Base-by-base conservation (phyloP, 2,329 filamentous ascomycete genomes). In the Pseudogymnoascus sp. region DNA sequence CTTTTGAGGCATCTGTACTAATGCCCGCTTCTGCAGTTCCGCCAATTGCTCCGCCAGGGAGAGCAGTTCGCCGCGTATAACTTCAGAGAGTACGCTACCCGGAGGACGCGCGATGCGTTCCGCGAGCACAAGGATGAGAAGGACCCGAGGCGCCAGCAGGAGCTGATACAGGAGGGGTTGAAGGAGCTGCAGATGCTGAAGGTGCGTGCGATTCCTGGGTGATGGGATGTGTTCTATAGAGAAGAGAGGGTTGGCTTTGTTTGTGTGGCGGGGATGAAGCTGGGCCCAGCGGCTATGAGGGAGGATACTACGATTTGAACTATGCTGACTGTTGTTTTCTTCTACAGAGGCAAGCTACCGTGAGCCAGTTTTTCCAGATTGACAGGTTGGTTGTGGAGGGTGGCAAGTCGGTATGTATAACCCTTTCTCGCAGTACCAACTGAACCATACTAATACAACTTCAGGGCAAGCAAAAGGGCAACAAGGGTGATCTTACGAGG, bases 1-100 rank as follows among this genome's bases (percentile, higher is more conserved):
- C 13, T 7, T 48, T 41, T 55, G 25, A 55, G 25, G 29, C 29
- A 55, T 0, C 25, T 12, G 13, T 55, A 36, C 31, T 39, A 61
- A 29, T 31, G 5, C 10, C 12, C 12, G 2, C 9, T 31, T 1
- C 7, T 21, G 13, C 31, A 96, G 92, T 97, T 96, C 78, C 92
- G 94, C 68, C 93, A 93, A 72, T 81, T 99, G 70, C 81, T 97
- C 71, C 89, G 92, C 69, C 89, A 94, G 75, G 87, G 91, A 65
- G 82, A 83, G 65, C 90, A 96, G 72, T 97, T 99, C 76, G 85
- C 91, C 65, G 86, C 89, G 69, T 99, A 97, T 81, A 99, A 97
- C 79, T 99, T 97, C 82, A 86, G 94, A 78, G 93, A 97, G 75
- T 99, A 99, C 77, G 92, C 94, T 61, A 89, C 87, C 77, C 88